These are phyloP conservation scores for Oryza glaberrima DNA, from an alignment of 176 grass and related monocot species.

Conservation along the genomic window DNA sequence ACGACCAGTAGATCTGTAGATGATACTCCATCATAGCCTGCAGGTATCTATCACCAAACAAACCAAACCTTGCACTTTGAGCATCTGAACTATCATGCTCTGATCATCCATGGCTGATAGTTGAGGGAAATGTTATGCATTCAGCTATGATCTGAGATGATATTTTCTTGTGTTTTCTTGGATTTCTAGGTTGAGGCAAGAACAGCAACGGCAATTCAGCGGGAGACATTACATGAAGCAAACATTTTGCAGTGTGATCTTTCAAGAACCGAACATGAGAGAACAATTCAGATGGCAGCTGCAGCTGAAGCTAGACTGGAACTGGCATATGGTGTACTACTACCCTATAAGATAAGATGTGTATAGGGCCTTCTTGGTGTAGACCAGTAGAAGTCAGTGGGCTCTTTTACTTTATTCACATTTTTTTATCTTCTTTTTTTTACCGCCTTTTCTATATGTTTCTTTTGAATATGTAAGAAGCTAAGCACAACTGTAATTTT, in stretches of 20 bases:
- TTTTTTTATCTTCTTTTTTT: neutral
- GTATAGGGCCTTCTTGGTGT: slow-evolving; percentile 26
- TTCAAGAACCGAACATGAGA: neutral
- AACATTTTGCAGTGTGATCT: neutral
- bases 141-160: neutral
- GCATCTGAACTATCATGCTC: neutral
- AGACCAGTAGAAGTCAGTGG: neutral
- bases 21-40: neutral
- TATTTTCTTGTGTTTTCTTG: neutral
- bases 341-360: slow-evolving; percentile 9
- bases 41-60: neutral
- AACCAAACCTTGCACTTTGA: neutral
- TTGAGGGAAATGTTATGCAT: too few relatives aligned
- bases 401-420: neutral
- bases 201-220: neutral
- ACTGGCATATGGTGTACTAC: neutral
- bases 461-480: neutral
- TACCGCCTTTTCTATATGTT: neutral
- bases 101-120: neutral
- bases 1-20: neutral
- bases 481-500: slow-evolving; percentile 11
- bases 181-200: neutral
- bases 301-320: slow-evolving; percentile 15
- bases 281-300: neutral
- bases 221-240: neutral